Conservation (phyloP, 2,329 filamentous ascomycete genomes). For the Fusarium sp. region DNA sequence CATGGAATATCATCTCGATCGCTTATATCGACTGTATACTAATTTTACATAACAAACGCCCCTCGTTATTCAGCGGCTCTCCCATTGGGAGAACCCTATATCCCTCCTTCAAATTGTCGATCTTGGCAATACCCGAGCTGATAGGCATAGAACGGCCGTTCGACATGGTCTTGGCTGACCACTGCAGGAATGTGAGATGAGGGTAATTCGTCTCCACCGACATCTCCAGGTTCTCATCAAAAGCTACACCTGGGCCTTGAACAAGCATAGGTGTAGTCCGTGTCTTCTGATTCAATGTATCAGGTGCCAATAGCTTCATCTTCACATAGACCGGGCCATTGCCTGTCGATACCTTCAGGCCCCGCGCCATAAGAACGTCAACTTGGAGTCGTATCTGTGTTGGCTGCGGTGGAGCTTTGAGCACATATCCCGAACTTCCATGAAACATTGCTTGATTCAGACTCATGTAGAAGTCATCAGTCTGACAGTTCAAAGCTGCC, state of each 20-base stretch:
- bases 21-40: not conserved
- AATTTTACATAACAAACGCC: conserved; percentile 13
- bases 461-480: not conserved
- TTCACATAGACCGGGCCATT: not conserved
- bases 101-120: not conserved
- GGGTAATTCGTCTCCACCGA: not conserved
- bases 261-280: not conserved
- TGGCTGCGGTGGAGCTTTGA: not conserved
- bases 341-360: not conserved
- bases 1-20: not conserved
- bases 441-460: conserved; percentile 17
- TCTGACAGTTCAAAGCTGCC: conserved; percentile 27
- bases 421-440: conserved; percentile 5
- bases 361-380: not conserved
- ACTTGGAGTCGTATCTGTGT: not conserved
- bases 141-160: not conserved
- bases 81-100: conserved; percentile 1
- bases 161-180: not conserved
- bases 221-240: conserved; percentile 1
- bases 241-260: fast-evolving
- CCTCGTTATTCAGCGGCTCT: fast-evolving
- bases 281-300: not conserved
- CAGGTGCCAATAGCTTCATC: conserved; percentile 1
- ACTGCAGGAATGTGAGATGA: not conserved
- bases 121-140: not conserved